Conservation (phyloP, 2,329 filamentous ascomycete species). For the Xylaria sp. region DNA sequence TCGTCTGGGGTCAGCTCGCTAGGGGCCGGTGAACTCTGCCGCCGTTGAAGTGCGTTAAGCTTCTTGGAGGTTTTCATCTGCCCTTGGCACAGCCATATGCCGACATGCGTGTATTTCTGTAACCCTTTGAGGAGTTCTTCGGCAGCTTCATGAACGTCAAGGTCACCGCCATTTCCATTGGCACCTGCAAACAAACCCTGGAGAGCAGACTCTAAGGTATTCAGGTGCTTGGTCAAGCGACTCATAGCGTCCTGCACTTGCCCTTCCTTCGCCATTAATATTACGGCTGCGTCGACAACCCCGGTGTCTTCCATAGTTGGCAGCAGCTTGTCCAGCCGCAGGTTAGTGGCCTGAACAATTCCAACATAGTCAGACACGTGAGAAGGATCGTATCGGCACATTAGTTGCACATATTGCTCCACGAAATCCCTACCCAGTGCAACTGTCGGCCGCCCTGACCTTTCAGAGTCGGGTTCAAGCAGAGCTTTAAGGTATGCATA, state of each 20-base stretch:
- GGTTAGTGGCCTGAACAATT: slow-evolving; percentile 72
- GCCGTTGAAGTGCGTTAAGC: slow-evolving; percentile 52
- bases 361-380: slow-evolving; percentile 88
- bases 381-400: slow-evolving; percentile 81
- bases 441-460: slow-evolving; percentile 37
- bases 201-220: slow-evolving; percentile 77
- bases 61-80: slow-evolving; percentile 68
- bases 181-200: slow-evolving; percentile 70
- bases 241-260: slow-evolving; percentile 82
- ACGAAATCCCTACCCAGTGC: slow-evolving; percentile 62
- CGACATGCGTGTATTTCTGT: slow-evolving; percentile 88
- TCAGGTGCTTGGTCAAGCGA: slow-evolving; percentile 78
- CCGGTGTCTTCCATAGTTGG: slow-evolving; percentile 88
- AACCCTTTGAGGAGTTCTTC: slow-evolving; percentile 76
- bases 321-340: slow-evolving; percentile 78
- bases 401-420: slow-evolving; percentile 85
- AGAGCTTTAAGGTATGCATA: slow-evolving; percentile 77
- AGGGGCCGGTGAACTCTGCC: slow-evolving; percentile 47
- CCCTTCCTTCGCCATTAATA: slow-evolving; percentile 87
- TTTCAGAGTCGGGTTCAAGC: slow-evolving; percentile 62
- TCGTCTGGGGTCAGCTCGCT: slow-evolving; percentile 57
- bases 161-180: slow-evolving; percentile 57
- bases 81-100: slow-evolving; percentile 92
- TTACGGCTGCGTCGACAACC: slow-evolving; percentile 88
- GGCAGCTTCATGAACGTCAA: slow-evolving; percentile 62